These are phyloP conservation scores for Eucalyptus rudis DNA, from an alignment of 345 rosid genomes.

Conservation along the genomic window DNA sequence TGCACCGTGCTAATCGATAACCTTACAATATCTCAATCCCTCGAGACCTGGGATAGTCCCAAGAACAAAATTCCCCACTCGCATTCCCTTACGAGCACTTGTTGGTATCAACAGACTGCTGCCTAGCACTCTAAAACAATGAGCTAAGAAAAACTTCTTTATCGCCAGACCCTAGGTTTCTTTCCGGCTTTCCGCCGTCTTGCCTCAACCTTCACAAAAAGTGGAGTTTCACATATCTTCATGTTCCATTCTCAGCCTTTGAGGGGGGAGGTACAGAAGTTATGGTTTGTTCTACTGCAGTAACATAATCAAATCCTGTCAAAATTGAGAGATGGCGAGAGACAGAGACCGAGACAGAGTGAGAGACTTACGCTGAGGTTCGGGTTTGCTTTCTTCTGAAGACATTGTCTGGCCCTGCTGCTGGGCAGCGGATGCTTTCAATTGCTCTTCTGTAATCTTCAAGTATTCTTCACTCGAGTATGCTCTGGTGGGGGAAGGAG, in stretches of 20 bases:
- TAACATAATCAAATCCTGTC: conserved; percentile 1
- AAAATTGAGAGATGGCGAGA: neutral
- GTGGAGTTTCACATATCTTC: neutral
- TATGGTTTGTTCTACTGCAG: conserved; percentile 19
- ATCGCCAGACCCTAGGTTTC: neutral
- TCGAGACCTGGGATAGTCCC: neutral
- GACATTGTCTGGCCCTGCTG: conserved; percentile 15
- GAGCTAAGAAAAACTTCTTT: neutral
- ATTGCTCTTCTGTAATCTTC: conserved; percentile 80
- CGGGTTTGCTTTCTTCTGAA: conserved; percentile 12
- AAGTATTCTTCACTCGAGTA: conserved; percentile 70
- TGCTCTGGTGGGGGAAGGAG: conserved; percentile 28
- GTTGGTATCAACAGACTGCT: neutral
- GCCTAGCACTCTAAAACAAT: neutral
- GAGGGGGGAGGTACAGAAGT: conserved; percentile 28
- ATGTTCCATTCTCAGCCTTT: conserved; percentile 22
- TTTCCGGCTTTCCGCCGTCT: neutral
- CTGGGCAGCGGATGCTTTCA: conserved; percentile 36
- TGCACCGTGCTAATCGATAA: neutral
- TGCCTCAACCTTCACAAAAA: neutral
- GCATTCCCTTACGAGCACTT: neutral
- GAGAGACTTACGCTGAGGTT: conserved; percentile 20
- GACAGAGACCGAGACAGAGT: neutral
- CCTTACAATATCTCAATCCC: neutral
- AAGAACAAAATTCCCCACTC: neutral